Percentiles rank a stretch among this genome's conserved stretches.
phyloP scores from a whole-genome alignment of 148 eudicot species.

The Vaccinium corymbosum region DNA sequence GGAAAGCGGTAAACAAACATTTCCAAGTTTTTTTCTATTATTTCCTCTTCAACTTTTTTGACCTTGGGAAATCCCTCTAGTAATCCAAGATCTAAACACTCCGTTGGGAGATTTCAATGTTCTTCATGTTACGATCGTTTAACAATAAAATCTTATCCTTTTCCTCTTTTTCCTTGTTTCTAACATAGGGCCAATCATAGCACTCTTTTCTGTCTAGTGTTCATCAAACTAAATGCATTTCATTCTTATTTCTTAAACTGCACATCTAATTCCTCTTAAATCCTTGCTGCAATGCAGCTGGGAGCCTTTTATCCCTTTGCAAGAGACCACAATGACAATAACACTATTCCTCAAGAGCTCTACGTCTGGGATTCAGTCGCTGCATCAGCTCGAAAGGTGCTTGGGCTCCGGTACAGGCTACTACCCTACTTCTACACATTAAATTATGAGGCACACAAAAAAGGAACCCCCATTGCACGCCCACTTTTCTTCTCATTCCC shows the following conservation, averaged over 20 bases:
- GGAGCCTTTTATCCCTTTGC: constrained; percentile 92
- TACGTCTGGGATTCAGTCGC: constrained; percentile 77
- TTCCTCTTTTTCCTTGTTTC: neutral
- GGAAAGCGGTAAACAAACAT: neutral
- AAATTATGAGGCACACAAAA: constrained; percentile 60
- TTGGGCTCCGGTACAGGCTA: constrained; percentile 69
- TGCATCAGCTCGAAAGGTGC: constrained; percentile 55
- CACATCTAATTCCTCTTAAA: neutral
- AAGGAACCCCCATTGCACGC: constrained; percentile 63
- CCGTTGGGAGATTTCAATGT: neutral
- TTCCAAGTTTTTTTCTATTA: neutral
- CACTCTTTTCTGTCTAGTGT: neutral
- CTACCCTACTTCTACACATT: constrained; percentile 71
- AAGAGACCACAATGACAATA: constrained; percentile 57
- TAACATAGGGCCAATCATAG: neutral
- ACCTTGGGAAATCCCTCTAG: neutral
- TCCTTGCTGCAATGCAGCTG: constrained; percentile 33
- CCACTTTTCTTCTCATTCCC: constrained; percentile 86
- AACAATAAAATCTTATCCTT: neutral
- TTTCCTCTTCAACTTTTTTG: no score
- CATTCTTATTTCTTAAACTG: neutral
- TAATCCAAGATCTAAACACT: neutral
- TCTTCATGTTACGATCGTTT: neutral
- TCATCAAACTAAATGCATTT: neutral
- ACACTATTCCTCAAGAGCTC: constrained; percentile 55